Evolutionary conservation across 257 asterid genomes (phyloP), one percentile per base, ranked within the genome.

Genomic region (Solanum commersonii): DNA sequence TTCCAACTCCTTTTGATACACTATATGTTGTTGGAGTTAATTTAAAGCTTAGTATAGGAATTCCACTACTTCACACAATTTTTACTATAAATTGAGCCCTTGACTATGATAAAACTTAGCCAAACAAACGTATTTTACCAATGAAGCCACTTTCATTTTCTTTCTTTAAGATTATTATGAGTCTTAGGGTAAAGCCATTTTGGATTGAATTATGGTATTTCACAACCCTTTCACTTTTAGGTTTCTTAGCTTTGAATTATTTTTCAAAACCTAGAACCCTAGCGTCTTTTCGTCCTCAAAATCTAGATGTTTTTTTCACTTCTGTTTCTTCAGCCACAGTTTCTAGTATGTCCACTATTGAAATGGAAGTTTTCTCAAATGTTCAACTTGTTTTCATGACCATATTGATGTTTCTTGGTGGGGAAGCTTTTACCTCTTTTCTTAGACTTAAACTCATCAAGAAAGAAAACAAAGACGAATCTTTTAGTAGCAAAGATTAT

Each of bases 341-440:
- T 65, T 91, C 96, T 2, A 94, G 96, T 90, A 87, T 92, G 91
- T 87, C 95, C 40, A 89, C 94, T 0, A 72, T 92, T 0, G 95
- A 94, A 73, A 94, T 92, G 95, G 96, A 92, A 87, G 88, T 84
- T n/a, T 92, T 94, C 52, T 92, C 96, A 67, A 81, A 89, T 40
- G 18, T 71, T 14, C 96, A 94, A 35, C 94, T 94, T 33, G 23
- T 92, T 9, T 16, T 94, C 35, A 25, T 92, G 7, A 92, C 92
- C 34, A 5, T 91, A 42, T 42, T 94, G 44, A 94, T 92, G 94
- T 86, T 92, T 46, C 3, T 40, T 2, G 95, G 96, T 16, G 96
- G 95, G 5, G 95, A 92, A 84, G 91, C 90, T 29, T 92, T 92
- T 74, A 85, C 88, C 3, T 94, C 95, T 60, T 59, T 91, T 85